Conservation (phyloP, 1,284 basidiomycete genomes). For the Rhodotorula sp. region DNA sequence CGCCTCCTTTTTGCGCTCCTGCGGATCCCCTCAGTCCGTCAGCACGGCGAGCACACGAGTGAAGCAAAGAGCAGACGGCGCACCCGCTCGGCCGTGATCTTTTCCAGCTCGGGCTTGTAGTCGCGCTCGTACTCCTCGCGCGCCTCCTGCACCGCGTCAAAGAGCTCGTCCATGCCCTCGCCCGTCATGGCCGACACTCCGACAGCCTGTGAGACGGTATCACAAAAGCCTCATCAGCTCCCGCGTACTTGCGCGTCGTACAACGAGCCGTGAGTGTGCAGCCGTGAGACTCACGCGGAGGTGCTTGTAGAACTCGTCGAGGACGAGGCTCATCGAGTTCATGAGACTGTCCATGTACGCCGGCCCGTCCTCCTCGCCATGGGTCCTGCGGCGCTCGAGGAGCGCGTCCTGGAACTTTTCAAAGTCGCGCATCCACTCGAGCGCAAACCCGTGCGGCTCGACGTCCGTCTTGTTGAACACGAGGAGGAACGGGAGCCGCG, state of each 20-base stretch:
- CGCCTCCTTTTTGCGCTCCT: constrained; percentile 61
- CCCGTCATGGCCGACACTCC: constrained; percentile 96
- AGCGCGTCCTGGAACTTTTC: constrained; percentile 65
- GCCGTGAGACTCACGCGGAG: constrained; percentile 65
- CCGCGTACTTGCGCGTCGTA: too few species aligned
- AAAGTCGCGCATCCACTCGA: constrained; percentile 99
- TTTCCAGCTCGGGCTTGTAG: constrained; percentile 85
- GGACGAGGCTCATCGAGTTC: constrained; percentile 97
- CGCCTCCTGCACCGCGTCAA: constrained; percentile 84
- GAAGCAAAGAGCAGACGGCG: background rate
- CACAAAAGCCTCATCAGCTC: background rate
- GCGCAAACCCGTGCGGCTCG: constrained; percentile 77
- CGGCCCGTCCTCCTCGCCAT: constrained; percentile 67
- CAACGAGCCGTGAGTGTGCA: background rate
- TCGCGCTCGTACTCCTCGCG: constrained; percentile 84
- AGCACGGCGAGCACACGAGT: constrained; percentile 52
- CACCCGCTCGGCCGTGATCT: constrained; percentile 58
- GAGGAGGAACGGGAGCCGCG: constrained; percentile 91
- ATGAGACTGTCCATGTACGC: constrained; percentile 99
- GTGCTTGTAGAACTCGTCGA: constrained; percentile 99
- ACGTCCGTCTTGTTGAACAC: constrained; percentile 99
- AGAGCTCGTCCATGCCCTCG: constrained; percentile 85
- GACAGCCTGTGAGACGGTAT: constrained; percentile 64
- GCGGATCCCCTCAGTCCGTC: constrained; percentile 48
- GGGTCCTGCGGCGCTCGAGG: constrained; percentile 52